Conservation (phyloP, 257 asterid genomes). For the Fraxinus anomala region DNA sequence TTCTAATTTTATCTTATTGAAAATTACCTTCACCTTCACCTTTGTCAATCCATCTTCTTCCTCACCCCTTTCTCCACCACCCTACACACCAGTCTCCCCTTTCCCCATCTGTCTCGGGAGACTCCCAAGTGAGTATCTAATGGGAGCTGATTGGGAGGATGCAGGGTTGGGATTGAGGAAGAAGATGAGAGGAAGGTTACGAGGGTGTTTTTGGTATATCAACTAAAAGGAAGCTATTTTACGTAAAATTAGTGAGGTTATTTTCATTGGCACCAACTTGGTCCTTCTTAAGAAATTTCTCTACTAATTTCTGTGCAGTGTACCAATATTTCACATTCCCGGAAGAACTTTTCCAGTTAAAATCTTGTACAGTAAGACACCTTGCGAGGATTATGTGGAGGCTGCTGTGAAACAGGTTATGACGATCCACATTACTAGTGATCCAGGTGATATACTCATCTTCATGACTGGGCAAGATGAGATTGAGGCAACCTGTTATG, state of each 20-base stretch:
- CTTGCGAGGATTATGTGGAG: constrained; percentile 96
- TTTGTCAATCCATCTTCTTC: not conserved
- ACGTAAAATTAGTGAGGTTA: not conserved
- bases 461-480: constrained; percentile 99
- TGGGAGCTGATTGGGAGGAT: not conserved
- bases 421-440: constrained; percentile 91
- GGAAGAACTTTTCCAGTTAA: constrained; percentile 96
- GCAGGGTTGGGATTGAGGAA: not conserved
- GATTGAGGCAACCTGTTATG: constrained; percentile 94
- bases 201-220: not conserved
- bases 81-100: not conserved
- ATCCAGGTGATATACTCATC: constrained; percentile 93
- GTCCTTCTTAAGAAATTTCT: not conserved
- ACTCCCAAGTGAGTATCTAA: not conserved
- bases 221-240: not conserved
- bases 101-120: not conserved
- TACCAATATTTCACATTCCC: constrained; percentile 93
- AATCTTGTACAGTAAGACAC: constrained; percentile 72
- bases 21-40: not conserved
- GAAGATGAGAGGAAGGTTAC: not conserved
- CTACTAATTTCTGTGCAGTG: constrained; percentile 50
- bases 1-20: not conserved
- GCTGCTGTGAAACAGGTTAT: constrained; percentile 95
- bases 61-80: not conserved
- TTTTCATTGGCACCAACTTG: not conserved